A percentile compares a stretch with the other conserved stretches of the same genome.
Conservation (phyloP, 768 basidiomycete species). For the Botryobasidium botryosum region DNA sequence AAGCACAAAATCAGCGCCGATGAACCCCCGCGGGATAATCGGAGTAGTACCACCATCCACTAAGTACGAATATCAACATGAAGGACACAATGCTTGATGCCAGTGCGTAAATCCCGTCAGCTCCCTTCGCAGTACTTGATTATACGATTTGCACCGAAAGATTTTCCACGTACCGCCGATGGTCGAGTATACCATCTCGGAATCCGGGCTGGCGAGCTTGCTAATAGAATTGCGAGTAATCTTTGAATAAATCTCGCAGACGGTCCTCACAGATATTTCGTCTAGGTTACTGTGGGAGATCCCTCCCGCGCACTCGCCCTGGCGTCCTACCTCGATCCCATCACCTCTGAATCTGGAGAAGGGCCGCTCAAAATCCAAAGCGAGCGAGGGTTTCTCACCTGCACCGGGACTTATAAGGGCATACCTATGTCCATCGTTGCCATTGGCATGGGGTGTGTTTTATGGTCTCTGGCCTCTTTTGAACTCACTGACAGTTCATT, state of each 20-base stretch:
- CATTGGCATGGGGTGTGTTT: constrained; percentile 60
- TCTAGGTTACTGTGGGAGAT: constrained; percentile 57
- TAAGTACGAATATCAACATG: too few relatives aligned
- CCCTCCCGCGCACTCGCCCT: constrained; percentile 46
- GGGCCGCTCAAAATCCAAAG: constrained; percentile 38
- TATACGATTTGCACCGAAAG: too few relatives aligned
- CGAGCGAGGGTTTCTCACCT: constrained; percentile 59
- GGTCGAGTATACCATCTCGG: constrained; percentile 69
- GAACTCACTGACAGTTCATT: too few relatives aligned
- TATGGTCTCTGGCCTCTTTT: neutral
- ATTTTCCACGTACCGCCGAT: constrained; percentile 61
- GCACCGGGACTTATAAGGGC: constrained; percentile 48
- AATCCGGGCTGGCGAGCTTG: constrained; percentile 55
- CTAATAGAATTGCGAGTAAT: constrained; percentile 51
- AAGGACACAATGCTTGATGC: too few relatives aligned
- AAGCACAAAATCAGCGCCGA: too few relatives aligned
- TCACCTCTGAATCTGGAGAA: neutral
- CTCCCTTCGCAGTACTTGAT: too few relatives aligned
- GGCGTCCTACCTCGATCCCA: constrained; percentile 39
- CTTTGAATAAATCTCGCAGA: neutral
- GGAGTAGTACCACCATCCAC: too few relatives aligned
- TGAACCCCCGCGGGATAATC: too few relatives aligned
- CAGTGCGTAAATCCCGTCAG: too few relatives aligned
- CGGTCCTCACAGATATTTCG: neutral
- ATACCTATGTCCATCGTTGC: constrained; percentile 54